A percentile compares a stretch with the other conserved stretches of the same genome.
phyloP scores from a whole-genome alignment of 2,329 filamentous ascomycete genomes.

The Aspergillus floridensis region DNA sequence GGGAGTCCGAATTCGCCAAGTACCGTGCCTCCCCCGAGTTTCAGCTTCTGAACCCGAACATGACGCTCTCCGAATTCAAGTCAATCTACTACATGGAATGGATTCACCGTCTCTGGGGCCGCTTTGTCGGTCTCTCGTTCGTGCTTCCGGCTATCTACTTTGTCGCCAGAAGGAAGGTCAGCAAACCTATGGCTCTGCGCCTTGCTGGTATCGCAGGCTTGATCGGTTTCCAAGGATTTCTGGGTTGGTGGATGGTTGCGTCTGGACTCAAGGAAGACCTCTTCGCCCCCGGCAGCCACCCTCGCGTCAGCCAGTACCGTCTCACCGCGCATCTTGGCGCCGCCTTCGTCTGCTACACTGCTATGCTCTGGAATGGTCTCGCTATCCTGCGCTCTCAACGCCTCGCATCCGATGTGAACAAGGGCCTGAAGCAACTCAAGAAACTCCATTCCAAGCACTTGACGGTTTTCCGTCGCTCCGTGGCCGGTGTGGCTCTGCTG shows the following conservation, averaged over 20 bases:
- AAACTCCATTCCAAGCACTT: slow-evolving; percentile 67
- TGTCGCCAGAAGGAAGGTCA: slow-evolving; percentile 74
- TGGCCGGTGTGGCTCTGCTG: slow-evolving; percentile 67
- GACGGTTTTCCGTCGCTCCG: slow-evolving; percentile 68
- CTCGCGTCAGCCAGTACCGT: slow-evolving; percentile 91
- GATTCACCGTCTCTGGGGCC: slow-evolving; percentile 91
- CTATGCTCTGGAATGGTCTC: slow-evolving; percentile 90
- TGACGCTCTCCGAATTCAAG: slow-evolving; percentile 93
- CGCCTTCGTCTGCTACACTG: slow-evolving; percentile 88
- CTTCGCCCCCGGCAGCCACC: slow-evolving; percentile 85
- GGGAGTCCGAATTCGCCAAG: slow-evolving; percentile 89
- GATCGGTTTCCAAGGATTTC: slow-evolving; percentile 91
- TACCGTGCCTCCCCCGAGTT: slow-evolving; percentile 94
- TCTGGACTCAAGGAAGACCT: slow-evolving; percentile 93
- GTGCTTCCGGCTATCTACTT: slow-evolving; percentile 87
- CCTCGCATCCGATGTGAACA: slow-evolving; percentile 65
- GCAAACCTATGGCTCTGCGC: slow-evolving; percentile 70
- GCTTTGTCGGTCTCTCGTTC: slow-evolving; percentile 85
- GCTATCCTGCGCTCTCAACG: slow-evolving; percentile 75
- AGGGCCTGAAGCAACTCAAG: slow-evolving; percentile 59
- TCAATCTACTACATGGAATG: slow-evolving; percentile 99
- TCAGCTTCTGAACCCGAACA: slow-evolving; percentile 84
- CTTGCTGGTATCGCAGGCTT: slow-evolving; percentile 79
- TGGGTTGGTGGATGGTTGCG: slow-evolving; percentile 99
- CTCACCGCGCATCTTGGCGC: slow-evolving; percentile 84